Percentiles rank a stretch among this genome's conserved stretches.
Conservation (phyloP, 331 rosid genomes). For the Ulmus americana region DNA sequence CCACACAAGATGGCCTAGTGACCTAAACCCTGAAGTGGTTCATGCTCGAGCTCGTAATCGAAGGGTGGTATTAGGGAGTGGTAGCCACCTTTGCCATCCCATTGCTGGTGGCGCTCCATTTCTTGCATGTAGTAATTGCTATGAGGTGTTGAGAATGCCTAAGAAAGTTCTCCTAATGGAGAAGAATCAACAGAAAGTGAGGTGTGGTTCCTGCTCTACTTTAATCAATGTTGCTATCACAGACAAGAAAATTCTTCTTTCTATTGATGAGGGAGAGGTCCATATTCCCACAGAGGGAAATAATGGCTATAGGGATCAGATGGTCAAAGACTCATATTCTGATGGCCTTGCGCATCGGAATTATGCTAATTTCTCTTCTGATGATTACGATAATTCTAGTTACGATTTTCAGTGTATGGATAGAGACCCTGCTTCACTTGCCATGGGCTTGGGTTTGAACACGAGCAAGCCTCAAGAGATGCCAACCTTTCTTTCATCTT, state of each 20-base stretch:
- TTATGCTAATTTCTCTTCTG: slow-evolving; percentile 70
- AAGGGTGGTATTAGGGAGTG: slow-evolving; percentile 42
- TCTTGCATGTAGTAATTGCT: slow-evolving; percentile 71
- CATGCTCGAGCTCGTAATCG: slow-evolving; percentile 35
- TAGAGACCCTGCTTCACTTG: slow-evolving; percentile 47
- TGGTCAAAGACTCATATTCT: slow-evolving; percentile 33
- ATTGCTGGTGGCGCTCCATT: slow-evolving; percentile 85
- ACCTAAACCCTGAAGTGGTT: slow-evolving; percentile 43
- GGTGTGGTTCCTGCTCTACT: slow-evolving; percentile 77
- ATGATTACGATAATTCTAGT: slow-evolving; percentile 73
- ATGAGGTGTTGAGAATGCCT: slow-evolving; percentile 77
- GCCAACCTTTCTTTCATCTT: slow-evolving; percentile 64
- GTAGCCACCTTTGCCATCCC: slow-evolving; percentile 51
- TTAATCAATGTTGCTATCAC: slow-evolving; percentile 44
- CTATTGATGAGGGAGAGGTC: slow-evolving; percentile 36
- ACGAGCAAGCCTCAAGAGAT: slow-evolving; percentile 56
- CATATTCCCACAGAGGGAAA: slow-evolving; percentile 27
- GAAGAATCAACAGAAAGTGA: slow-evolving; percentile 54
- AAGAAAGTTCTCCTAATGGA: slow-evolving; percentile 40
- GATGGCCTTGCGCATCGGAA: slow-evolving; percentile 33
- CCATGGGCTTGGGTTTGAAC: slow-evolving; percentile 38
- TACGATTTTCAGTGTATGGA: slow-evolving; percentile 79
- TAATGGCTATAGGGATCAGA: slow-evolving; percentile 30
- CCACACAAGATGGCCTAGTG: slow-evolving; percentile 55
- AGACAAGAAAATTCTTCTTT: slow-evolving; percentile 57